Evolutionary conservation across 1,284 basidiomycete genomes (phyloP).

Genomic region (Marasmius tenuissimus): DNA sequence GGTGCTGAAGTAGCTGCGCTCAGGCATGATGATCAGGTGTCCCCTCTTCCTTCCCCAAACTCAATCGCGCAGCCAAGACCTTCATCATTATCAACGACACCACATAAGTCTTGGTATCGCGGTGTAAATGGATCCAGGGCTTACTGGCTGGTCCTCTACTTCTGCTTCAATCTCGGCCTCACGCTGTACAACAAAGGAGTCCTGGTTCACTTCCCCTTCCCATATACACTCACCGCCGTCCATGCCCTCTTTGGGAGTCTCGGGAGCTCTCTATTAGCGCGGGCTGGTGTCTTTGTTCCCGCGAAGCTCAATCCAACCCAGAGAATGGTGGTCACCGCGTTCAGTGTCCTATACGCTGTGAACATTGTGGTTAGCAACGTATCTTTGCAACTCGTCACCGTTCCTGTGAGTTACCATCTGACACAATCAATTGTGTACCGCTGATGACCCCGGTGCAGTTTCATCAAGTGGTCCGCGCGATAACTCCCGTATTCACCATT

Average conservation of each 20-base stretch:
- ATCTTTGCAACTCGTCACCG: slow-evolving; percentile 84
- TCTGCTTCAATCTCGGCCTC: slow-evolving; percentile 84
- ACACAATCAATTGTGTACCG: background rate
- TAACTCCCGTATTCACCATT: slow-evolving; percentile 89
- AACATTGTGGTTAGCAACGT: slow-evolving; percentile 94
- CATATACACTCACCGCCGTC: slow-evolving; percentile 86
- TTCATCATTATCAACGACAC: background rate
- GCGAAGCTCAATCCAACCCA: slow-evolving; percentile 58
- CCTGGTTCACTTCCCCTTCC: slow-evolving; percentile 87
- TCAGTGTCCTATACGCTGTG: slow-evolving; percentile 86
- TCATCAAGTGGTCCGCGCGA: slow-evolving; percentile 93
- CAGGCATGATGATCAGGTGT: slow-evolving; percentile 11
- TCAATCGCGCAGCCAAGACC: slow-evolving; percentile 6
- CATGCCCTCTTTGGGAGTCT: slow-evolving; percentile 83
- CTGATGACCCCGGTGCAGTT: slow-evolving; percentile 52
- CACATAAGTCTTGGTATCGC: slow-evolving; percentile 9
- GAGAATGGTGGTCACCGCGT: slow-evolving; percentile 66
- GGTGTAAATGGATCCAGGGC: slow-evolving; percentile 23
- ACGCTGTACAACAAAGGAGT: slow-evolving; percentile 94
- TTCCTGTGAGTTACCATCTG: slow-evolving; percentile 66
- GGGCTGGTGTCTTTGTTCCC: slow-evolving; percentile 61
- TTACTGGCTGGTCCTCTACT: slow-evolving; percentile 80
- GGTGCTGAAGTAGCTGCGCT: slow-evolving; percentile 5
- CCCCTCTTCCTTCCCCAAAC: slow-evolving; percentile 13
- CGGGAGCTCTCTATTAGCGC: slow-evolving; percentile 73